These are phyloP conservation scores for Didymella pinodella DNA, from an alignment of 2,329 filamentous ascomycete genomes.

Conservation along the genomic window DNA sequence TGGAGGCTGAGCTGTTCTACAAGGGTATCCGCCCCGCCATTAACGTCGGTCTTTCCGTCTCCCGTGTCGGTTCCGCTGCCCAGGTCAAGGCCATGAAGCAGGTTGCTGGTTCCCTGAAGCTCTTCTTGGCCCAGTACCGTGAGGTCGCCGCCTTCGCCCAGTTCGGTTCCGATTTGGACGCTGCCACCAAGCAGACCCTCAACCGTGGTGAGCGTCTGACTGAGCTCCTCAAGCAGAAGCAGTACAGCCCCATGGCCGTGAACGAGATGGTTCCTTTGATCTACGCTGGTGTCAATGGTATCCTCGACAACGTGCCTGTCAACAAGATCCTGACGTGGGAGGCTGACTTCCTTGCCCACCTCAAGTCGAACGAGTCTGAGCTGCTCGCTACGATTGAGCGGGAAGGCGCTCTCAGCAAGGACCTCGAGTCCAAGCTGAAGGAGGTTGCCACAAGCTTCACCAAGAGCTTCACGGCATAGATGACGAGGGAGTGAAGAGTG, in stretches of 20 bases:
- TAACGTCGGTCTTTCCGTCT: slow-evolving; percentile 99
- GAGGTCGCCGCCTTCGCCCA: slow-evolving; percentile 99
- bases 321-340: slow-evolving; percentile 93
- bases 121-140: slow-evolving; percentile 99
- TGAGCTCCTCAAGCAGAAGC: slow-evolving; percentile 99
- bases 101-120: slow-evolving; percentile 98
- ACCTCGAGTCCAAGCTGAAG: slow-evolving; percentile 82
- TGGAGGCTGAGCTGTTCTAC: slow-evolving; percentile 99
- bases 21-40: slow-evolving; percentile 99
- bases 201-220: slow-evolving; percentile 98
- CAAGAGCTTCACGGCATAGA: slow-evolving; percentile 79
- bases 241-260: slow-evolving; percentile 98
- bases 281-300: slow-evolving; percentile 98
- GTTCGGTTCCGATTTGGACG: slow-evolving; percentile 99
- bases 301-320: slow-evolving; percentile 88
- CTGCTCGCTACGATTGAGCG: slow-evolving; percentile 88
- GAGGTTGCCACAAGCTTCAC: slow-evolving; percentile 81
- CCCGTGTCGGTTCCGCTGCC: slow-evolving; percentile 98
- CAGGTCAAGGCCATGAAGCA: slow-evolving; percentile 99
- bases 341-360: slow-evolving; percentile 88
- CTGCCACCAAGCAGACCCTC: slow-evolving; percentile 98
- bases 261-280: slow-evolving; percentile 99
- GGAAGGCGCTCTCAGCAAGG: slow-evolving; percentile 96
- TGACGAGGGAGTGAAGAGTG: slow-evolving; percentile 43
- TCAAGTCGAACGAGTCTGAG: slow-evolving; percentile 88